Percentiles rank a stretch among this genome's conserved stretches.
phyloP scores from a whole-genome alignment of 2,329 filamentous ascomycete species.

The Colletotrichum tamarilloi region DNA sequence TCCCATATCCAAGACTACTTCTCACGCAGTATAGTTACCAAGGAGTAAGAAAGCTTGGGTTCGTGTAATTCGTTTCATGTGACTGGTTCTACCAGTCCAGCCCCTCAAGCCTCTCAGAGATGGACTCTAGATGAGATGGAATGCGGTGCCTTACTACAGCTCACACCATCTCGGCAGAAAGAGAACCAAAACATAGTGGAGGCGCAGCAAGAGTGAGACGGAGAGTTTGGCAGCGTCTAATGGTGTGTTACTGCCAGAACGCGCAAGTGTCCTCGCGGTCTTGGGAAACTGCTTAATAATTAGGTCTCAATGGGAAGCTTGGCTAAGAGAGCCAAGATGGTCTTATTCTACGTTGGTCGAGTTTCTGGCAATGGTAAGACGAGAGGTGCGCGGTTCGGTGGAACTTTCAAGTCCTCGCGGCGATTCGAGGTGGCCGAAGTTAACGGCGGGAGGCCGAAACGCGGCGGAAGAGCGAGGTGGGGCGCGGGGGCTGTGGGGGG shows the following conservation, averaged over 20 bases:
- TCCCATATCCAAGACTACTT: constrained; percentile 9
- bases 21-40: neutral
- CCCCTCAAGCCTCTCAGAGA: neutral
- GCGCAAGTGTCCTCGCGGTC: constrained; percentile 25
- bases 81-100: neutral
- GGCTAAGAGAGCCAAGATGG: neutral
- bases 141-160: neutral
- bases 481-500: neutral
- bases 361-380: neutral
- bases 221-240: neutral
- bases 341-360: neutral
- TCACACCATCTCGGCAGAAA: neutral
- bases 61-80: neutral
- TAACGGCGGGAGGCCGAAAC: neutral
- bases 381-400: neutral
- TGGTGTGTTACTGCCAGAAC: neutral
- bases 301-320: neutral
- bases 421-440: neutral
- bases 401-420: neutral
- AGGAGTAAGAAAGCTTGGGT: neutral
- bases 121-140: neutral
- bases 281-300: neutral
- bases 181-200: too few relatives aligned
- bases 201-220: neutral
- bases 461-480: neutral